Conservation (phyloP, 106 monocot species). For the Platanthera zijinensis region DNA sequence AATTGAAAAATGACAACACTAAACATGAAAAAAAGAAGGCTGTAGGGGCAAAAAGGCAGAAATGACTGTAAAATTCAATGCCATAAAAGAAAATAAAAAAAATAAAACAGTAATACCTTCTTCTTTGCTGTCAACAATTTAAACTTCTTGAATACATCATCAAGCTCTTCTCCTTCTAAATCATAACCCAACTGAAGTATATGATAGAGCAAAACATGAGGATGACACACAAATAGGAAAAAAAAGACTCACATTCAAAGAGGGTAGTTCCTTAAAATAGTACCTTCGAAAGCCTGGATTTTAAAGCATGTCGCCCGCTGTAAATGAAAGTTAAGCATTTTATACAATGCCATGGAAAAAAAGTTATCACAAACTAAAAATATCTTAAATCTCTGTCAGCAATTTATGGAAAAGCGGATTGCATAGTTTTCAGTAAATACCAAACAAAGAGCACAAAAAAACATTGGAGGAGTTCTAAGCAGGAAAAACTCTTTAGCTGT, state of each 20-base stretch:
- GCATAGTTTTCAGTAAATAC: too few relatives aligned
- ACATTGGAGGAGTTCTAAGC: too few relatives aligned
- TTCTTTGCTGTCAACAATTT: slow-evolving; percentile 83
- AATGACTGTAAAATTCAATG: background rate
- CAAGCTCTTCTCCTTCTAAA: slow-evolving; percentile 53
- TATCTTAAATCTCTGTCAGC: background rate
- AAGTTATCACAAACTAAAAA: background rate
- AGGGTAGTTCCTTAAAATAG: background rate
- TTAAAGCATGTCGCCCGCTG: slow-evolving; percentile 84
- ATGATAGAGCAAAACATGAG: background rate
- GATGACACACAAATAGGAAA: background rate
- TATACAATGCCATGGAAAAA: background rate
- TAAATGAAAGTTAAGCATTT: slow-evolving; percentile 10
- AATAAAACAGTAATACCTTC: slow-evolving; percentile 34
- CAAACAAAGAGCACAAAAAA: too few relatives aligned
- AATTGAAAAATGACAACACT: too few relatives aligned
- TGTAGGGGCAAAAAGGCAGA: background rate
- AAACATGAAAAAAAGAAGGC: too few relatives aligned
- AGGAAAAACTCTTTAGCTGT: background rate
- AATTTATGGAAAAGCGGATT: too few relatives aligned
- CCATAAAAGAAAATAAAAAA: background rate
- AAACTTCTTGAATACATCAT: slow-evolving; percentile 73
- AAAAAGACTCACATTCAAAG: background rate
- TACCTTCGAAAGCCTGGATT: slow-evolving; percentile 65
- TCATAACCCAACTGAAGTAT: slow-evolving; percentile 70